These are phyloP conservation scores for Peziza echinospora DNA, from an alignment of 495 filamentous ascomycete genomes.

Conservation along the genomic window DNA sequence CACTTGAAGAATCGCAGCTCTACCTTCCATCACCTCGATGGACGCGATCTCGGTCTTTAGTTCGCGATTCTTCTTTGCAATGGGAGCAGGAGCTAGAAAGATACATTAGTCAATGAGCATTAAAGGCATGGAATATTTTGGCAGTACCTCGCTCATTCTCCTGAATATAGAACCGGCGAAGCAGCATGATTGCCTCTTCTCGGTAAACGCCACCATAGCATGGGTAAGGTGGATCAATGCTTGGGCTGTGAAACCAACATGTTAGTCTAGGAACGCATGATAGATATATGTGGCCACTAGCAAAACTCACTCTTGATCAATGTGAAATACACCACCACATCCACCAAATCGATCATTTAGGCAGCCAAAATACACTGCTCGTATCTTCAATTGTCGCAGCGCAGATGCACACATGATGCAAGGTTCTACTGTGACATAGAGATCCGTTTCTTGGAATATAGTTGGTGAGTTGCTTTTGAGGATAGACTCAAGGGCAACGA, in stretches of 20 bases:
- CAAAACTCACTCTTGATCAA: conserved; percentile 48
- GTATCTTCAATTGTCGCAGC: conserved; percentile 60
- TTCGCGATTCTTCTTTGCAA: conserved; percentile 27
- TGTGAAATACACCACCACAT: conserved; percentile 68
- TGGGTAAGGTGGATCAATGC: conserved; percentile 5
- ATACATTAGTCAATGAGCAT: too few relatives aligned
- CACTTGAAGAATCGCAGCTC: neutral
- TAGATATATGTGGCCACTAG: conserved; percentile 7
- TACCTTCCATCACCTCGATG: conserved; percentile 3
- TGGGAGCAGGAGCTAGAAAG: conserved; percentile 12
- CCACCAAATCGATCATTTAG: conserved; percentile 91
- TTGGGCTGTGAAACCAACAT: conserved; percentile 1
- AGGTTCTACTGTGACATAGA: conserved; percentile 94
- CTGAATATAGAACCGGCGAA: conserved; percentile 88
- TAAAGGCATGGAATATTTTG: too few relatives aligned
- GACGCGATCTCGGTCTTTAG: conserved; percentile 31
- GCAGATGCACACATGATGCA: conserved; percentile 97
- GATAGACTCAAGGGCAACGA: conserved; percentile 54
- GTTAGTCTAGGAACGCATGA: conserved; percentile 16
- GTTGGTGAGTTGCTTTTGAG: conserved; percentile 33
- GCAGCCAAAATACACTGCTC: conserved; percentile 80
- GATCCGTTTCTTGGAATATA: conserved; percentile 45
- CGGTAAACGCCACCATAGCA: conserved; percentile 50
- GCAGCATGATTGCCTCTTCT: conserved; percentile 71
- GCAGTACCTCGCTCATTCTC: conserved; percentile 77